phyloP scores from a whole-genome alignment of 176 grass and related monocot genomes.

The Cymbopogon citratus region DNA sequence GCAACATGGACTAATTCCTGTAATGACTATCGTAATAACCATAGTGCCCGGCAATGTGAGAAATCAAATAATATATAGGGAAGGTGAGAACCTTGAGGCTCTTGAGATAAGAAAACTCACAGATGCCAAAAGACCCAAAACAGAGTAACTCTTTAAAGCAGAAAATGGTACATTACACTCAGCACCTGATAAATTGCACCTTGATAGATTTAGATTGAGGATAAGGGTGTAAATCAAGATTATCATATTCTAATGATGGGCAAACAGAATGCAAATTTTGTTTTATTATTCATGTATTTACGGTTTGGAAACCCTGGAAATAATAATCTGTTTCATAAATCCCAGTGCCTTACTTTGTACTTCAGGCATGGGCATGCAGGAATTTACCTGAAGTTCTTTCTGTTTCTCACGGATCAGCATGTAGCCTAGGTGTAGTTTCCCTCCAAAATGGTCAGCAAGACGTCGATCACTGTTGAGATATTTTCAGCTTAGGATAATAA shows the following conservation, averaged over 20 bases:
- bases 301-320: neutral
- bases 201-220: slow-evolving; percentile 38
- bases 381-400: slow-evolving; percentile 73
- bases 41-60: slow-evolving; percentile 42
- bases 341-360: slow-evolving; percentile 9
- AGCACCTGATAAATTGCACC: slow-evolving; percentile 59
- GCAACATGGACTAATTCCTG: slow-evolving; percentile 52
- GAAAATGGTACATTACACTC: slow-evolving; percentile 59
- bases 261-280: slow-evolving; percentile 12
- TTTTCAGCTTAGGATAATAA: neutral
- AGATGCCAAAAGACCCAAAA: slow-evolving; percentile 66
- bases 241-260: slow-evolving; percentile 21
- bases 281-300: slow-evolving; percentile 16
- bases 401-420: slow-evolving; percentile 94
- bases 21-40: slow-evolving; percentile 50
- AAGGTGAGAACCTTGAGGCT: slow-evolving; percentile 47
- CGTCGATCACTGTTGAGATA: slow-evolving; percentile 75
- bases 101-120: slow-evolving; percentile 60
- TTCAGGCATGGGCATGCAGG: neutral
- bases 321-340: slow-evolving; percentile 10
- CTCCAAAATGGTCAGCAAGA: slow-evolving; percentile 99
- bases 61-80: slow-evolving; percentile 51
- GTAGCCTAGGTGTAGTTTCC: slow-evolving; percentile 95
- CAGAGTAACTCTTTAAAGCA: slow-evolving; percentile 64
- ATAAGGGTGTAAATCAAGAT: slow-evolving; percentile 1